phyloP scores from a whole-genome alignment of 371 early-diverging fungal genomes.

The Apophysomyces ossiformis region DNA sequence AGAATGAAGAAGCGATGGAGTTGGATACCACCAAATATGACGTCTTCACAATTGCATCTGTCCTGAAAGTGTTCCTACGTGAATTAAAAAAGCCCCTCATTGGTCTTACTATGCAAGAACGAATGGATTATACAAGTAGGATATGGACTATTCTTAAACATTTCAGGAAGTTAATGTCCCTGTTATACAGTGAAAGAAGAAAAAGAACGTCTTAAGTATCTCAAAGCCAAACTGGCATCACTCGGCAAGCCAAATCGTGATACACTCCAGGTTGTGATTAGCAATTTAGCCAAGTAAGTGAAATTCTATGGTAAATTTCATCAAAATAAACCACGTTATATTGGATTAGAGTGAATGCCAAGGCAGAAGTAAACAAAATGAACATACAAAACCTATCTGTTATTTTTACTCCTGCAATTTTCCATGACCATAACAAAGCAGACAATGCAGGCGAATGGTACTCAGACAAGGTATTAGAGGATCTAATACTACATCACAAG shows the following conservation, averaged over 20 bases:
- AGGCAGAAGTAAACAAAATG: conserved; percentile 62
- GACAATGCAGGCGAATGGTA: conserved; percentile 51
- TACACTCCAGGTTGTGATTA: conserved; percentile 50
- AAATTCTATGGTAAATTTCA: background rate
- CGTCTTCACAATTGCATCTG: conserved; percentile 61
- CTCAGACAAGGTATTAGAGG: conserved; percentile 45
- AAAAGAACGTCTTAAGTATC: conserved; percentile 24
- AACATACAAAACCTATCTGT: conserved; percentile 58
- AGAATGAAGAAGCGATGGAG: conserved; percentile 53
- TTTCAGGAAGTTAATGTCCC: background rate
- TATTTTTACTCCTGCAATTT: conserved; percentile 65
- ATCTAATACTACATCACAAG: conserved; percentile 37
- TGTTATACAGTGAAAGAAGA: conserved; percentile 21
- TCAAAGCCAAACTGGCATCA: conserved; percentile 34
- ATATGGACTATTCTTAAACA: background rate
- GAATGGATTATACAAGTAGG: conserved; percentile 64
- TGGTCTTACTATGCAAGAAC: conserved; percentile 50
- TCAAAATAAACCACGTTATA: background rate
- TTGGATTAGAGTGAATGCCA: conserved; percentile 42
- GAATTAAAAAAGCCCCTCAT: conserved; percentile 69
- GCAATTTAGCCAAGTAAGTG: conserved; percentile 59
- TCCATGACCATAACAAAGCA: conserved; percentile 63
- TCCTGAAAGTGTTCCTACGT: conserved; percentile 68
- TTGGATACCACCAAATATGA: conserved; percentile 51
- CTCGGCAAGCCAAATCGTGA: conserved; percentile 53